Percentiles rank a stretch among this genome's conserved stretches.
phyloP scores from a whole-genome alignment of 208 protist genomes.

The Herpetomonas samuelpessoai region DNA sequence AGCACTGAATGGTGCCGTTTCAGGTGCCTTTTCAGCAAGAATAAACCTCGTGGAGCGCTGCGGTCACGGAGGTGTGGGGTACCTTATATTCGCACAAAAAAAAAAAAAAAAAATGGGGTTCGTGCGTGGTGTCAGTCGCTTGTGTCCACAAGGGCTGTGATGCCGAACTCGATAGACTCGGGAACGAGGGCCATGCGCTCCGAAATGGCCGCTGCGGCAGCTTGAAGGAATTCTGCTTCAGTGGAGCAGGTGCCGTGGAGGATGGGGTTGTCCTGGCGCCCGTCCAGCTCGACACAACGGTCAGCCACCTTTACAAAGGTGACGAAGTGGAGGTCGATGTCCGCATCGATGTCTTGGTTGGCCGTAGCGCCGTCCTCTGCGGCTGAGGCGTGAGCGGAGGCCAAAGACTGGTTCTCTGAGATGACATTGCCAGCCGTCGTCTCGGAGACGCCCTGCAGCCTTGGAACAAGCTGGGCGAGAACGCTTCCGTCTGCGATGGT shows the following conservation, averaged over 20 bases:
- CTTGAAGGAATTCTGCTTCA: slow-evolving; percentile 62
- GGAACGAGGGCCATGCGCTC: slow-evolving; percentile 72
- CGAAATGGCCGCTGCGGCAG: slow-evolving; percentile 61
- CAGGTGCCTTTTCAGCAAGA: no score
- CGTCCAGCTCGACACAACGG: slow-evolving; percentile 94
- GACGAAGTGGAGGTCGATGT: slow-evolving; percentile 94
- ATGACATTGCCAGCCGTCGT: slow-evolving; percentile 33
- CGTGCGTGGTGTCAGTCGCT: background rate
- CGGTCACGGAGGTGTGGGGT: no score
- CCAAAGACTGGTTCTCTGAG: slow-evolving; percentile 28
- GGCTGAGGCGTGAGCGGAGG: slow-evolving; percentile 53
- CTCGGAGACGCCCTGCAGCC: background rate
- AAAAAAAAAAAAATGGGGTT: no score
- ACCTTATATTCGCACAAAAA: no score
- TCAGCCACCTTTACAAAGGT: slow-evolving; percentile 85
- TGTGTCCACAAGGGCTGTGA: slow-evolving; percentile 59
- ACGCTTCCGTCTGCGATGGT: slow-evolving; percentile 31
- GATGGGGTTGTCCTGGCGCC: slow-evolving; percentile 79
- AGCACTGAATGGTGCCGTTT: no score
- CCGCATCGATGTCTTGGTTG: slow-evolving; percentile 53
- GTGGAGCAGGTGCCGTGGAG: slow-evolving; percentile 71
- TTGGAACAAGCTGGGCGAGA: slow-evolving; percentile 17
- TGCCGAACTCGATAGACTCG: slow-evolving; percentile 64
- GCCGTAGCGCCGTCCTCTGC: slow-evolving; percentile 64
- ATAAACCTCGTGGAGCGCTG: no score